Base-by-base conservation (phyloP, 2,329 filamentous ascomycete species). In the Fusarium sp. region DNA sequence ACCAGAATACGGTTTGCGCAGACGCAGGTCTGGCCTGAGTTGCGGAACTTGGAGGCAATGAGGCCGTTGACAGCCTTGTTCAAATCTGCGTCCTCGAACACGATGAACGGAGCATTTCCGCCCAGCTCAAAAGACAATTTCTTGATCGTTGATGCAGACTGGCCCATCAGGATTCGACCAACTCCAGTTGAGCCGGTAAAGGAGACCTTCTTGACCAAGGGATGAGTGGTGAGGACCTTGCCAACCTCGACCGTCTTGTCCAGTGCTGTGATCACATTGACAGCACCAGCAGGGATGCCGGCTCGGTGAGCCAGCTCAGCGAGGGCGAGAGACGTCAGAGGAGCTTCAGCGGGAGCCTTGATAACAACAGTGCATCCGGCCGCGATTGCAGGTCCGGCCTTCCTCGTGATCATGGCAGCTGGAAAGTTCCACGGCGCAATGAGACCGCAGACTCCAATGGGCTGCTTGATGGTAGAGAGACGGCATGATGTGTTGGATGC, bases 291-390 rank as follows among this genome's bases (percentile, higher is more conserved):
- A 25, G 93, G 93, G 32, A 97, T 89, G 23, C 93, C 93, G 13
- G 93, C 93, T 29, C 93, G 88, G 70, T 90, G 84, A 7, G 88
- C 91, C 37, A 97, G 84, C 76, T 96, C 93, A 3, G 91, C 91
- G 25, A 97, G 77, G 3, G 93, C 93, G 42, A 96, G 88, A 1
- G 92, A 87, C 19, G 92, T 96, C 72, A 94, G 92, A 0, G 93
- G 93, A 4, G 93, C 96, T 79, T 97, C 93, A 33, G 89, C 88
- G 2, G 93, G 92, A 32, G 92, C 89, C 77, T 97, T 97, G 63
- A 87, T 87, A 1, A 97, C 92, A 82, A 91, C 84, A 4, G 88
- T 90, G 74, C 89, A 91, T 32, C 89, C 89, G 25, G 88, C 88
- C 31, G 89, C 89, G 36, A 92, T 78, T 14, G 83, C 85, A 9